Percentiles rank a stretch among this genome's conserved stretches.
phyloP scores from a whole-genome alignment of 257 asterid genomes.

The Primulina eburnea region DNA sequence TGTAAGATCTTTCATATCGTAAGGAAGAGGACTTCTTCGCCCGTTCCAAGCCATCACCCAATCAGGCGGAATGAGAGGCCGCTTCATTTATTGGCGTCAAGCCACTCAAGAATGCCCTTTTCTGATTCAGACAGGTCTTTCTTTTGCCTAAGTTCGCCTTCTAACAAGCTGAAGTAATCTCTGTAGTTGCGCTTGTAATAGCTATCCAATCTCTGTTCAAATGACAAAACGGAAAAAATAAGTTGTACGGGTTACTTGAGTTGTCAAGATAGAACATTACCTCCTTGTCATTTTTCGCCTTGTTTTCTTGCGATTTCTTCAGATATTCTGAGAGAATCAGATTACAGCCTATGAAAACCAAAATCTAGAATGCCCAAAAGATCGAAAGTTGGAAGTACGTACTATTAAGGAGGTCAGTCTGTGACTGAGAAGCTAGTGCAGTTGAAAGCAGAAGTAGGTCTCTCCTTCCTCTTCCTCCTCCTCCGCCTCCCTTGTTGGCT shows the following conservation, averaged over 20 bases:
- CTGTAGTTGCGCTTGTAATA: conserved; percentile 76
- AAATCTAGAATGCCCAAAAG: background rate
- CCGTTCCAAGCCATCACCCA: background rate
- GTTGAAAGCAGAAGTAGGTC: conserved; percentile 45
- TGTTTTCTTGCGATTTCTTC: conserved; percentile 86
- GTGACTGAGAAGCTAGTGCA: conserved; percentile 47
- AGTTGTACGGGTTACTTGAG: background rate
- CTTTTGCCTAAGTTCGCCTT: too few relatives aligned
- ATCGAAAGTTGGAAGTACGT: conserved; percentile 10
- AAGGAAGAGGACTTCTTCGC: background rate
- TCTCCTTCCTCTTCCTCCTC: conserved; percentile 52
- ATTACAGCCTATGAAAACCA: background rate
- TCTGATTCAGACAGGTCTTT: too few relatives aligned
- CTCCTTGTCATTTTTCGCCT: conserved; percentile 82
- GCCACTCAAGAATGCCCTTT: background rate
- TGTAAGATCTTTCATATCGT: too few relatives aligned
- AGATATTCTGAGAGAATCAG: conserved; percentile 46
- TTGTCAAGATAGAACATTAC: conserved; percentile 27
- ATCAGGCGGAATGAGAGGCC: background rate
- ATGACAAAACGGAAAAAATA: background rate
- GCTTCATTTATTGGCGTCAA: background rate
- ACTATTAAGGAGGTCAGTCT: conserved; percentile 70
- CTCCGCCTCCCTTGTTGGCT: conserved; percentile 25
- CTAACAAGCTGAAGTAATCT: conserved; percentile 59
- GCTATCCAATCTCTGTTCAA: conserved; percentile 62